Conservation (phyloP, 768 basidiomycete genomes). For the Russula emetica region DNA sequence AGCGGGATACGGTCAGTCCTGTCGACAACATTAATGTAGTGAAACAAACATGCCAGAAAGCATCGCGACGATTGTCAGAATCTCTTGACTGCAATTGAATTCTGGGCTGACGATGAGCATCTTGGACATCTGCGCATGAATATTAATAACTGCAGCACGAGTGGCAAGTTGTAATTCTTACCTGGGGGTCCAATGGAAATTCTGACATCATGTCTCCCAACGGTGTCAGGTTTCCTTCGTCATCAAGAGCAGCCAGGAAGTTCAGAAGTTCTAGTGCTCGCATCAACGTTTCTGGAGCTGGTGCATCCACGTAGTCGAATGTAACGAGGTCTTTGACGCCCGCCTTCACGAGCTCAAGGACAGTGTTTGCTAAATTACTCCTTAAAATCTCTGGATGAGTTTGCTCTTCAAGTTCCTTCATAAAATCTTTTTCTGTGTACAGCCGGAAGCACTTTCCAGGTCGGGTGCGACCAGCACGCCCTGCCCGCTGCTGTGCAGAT, state of each 20-base stretch:
- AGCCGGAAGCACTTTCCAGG: conserved; percentile 97
- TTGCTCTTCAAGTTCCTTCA: conserved; percentile 93
- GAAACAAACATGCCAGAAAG: conserved; percentile 62
- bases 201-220: conserved; percentile 93
- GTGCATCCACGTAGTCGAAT: conserved; percentile 90
- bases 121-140: conserved; percentile 64
- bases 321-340: conserved; percentile 89
- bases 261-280: conserved; percentile 92
- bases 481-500: conserved; percentile 91
- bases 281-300: conserved; percentile 96
- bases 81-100: conserved; percentile 94
- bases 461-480: conserved; percentile 91
- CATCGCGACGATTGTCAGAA: conserved; percentile 94
- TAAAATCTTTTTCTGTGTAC: conserved; percentile 97
- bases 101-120: conserved; percentile 93
- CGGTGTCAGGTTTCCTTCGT: conserved; percentile 85
- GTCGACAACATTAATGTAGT: background rate
- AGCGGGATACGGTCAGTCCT: background rate
- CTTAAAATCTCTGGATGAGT: conserved; percentile 95
- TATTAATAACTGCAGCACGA: background rate
- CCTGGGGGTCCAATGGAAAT: conserved; percentile 98
- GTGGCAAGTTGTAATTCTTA: conserved; percentile 30
- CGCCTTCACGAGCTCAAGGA: conserved; percentile 89
- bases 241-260: conserved; percentile 87
- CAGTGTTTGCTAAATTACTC: conserved; percentile 89